phyloP scores from a whole-genome alignment of 139 green algal genomes.

The Haematococcus lacustris region DNA sequence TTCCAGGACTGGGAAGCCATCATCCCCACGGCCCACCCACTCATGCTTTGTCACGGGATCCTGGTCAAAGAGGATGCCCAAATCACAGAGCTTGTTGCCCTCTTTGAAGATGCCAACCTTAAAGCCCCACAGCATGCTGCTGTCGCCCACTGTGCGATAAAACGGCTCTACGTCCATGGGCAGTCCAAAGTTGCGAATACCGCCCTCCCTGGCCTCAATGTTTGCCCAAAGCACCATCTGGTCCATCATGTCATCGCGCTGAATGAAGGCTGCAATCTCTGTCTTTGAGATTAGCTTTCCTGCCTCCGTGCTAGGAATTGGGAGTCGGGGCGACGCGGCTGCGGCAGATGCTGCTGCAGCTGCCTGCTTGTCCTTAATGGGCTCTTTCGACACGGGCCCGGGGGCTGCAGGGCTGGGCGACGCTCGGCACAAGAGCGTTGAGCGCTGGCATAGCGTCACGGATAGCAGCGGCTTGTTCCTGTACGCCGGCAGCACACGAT shows the following conservation, averaged over 20 bases:
- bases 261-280: constrained; percentile 80
- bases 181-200: constrained; percentile 63
- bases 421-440: not conserved
- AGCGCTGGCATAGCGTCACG: too few species aligned
- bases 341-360: too few species aligned
- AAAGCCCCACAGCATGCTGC: constrained; percentile 54
- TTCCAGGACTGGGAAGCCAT: constrained; percentile 70
- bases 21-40: constrained; percentile 63
- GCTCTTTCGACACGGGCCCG: not conserved
- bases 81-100: constrained; percentile 42
- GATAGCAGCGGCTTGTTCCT: too few species aligned
- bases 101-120: constrained; percentile 64
- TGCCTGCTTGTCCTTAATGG: not conserved
- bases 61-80: constrained; percentile 68
- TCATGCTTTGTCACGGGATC: constrained; percentile 56
- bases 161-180: constrained; percentile 49
- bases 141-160: constrained; percentile 5
- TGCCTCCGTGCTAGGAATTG: not conserved
- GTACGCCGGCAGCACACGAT: too few species aligned
- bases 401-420: not conserved
- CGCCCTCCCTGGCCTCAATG: constrained; percentile 58
- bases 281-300: constrained; percentile 62
- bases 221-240: constrained; percentile 69
- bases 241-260: constrained; percentile 71
- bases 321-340: too few species aligned